phyloP scores from a whole-genome alignment of 441 rosid species.

The Hura crepitans region DNA sequence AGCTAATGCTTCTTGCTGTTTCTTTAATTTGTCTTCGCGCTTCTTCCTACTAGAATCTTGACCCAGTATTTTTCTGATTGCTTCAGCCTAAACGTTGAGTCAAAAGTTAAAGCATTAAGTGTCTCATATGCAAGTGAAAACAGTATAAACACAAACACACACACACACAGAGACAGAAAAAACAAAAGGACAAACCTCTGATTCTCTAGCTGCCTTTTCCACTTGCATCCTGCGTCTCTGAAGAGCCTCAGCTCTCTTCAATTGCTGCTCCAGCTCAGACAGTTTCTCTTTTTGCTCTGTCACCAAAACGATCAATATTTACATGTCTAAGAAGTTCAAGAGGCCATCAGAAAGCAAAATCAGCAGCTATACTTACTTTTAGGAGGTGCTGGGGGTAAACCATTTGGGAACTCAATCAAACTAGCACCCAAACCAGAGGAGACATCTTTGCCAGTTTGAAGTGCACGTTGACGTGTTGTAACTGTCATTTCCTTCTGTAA shows the following conservation, averaged over 20 bases:
- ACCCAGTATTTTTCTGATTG: slow-evolving; percentile 86
- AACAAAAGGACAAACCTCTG: slow-evolving; percentile 50
- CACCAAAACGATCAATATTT: slow-evolving; percentile 1
- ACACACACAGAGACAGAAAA: no score
- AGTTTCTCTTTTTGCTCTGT: slow-evolving; percentile 82
- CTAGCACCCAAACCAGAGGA: slow-evolving; percentile 39
- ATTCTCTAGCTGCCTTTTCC: slow-evolving; percentile 85
- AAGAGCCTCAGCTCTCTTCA: slow-evolving; percentile 91
- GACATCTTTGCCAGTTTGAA: slow-evolving; percentile 65
- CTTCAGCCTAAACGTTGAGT: slow-evolving; percentile 57
- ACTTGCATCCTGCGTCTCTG: slow-evolving; percentile 87
- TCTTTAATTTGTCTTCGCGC: slow-evolving; percentile 71
- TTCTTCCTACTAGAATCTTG: slow-evolving; percentile 92
- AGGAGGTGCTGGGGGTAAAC: slow-evolving; percentile 87
- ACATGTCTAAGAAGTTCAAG: neutral
- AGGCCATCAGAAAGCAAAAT: neutral
- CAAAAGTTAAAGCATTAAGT: neutral
- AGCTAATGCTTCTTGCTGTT: slow-evolving; percentile 71
- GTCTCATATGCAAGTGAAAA: neutral
- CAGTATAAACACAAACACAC: neutral
- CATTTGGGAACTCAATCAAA: slow-evolving; percentile 76
- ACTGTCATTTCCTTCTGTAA: slow-evolving; percentile 56
- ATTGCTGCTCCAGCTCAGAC: slow-evolving; percentile 72
- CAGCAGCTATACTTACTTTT: slow-evolving; percentile 53
- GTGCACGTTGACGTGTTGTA: slow-evolving; percentile 85